Evolutionary conservation across 2,329 filamentous ascomycete genomes (phyloP), one percentile per base, ranked within the genome.

Genomic region (Colletotrichum plurivorum): DNA sequence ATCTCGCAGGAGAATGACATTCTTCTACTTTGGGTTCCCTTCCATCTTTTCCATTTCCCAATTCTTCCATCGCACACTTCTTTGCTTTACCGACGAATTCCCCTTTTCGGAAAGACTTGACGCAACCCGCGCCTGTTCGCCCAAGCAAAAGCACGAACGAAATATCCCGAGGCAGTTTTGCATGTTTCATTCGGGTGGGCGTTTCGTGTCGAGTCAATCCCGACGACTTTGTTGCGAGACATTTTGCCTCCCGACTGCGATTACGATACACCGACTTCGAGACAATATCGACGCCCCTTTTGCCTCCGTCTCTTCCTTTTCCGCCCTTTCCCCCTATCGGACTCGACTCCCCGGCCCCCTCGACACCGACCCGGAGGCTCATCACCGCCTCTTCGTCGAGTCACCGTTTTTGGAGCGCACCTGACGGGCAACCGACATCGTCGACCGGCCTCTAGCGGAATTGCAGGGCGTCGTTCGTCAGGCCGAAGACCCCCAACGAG

Each of bases 381-480:
- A 62, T 62, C 49, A 62, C 58, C 58, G 58, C 58, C 58, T 62
- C 53, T 62, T 62, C 16, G 49, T 31, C 49, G 22, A 16, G n/a
- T 22, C 46, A 18, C 46, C 46, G 20, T 49, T 20, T 36, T 36
- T 18, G n/a, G 12, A 22, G 18, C 46, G 18, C n/a, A 49, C 46
- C 46, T 49, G 10, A 55, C 27, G 48, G n/a, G 58, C 53, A 49
- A 58, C 56, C 49, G 41, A 59, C 61, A 39, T 53, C 66, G 66
- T 54, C 56, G 36, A 56, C 48, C 46, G 48, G 41, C 51, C 65
- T 48, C 62, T 48, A 66, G 60, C 66, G 66, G 66, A 60, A 69
- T 69, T 66, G 36, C 55, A 69, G 54, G 49, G 53, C 45, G 20
- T 49, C 46, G 31, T 25, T 22, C 22, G 22, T 16, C 39, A 15